Evolutionary conservation across 345 rosid species (phyloP).

Genomic region (Eucalyptus pauciflora): DNA sequence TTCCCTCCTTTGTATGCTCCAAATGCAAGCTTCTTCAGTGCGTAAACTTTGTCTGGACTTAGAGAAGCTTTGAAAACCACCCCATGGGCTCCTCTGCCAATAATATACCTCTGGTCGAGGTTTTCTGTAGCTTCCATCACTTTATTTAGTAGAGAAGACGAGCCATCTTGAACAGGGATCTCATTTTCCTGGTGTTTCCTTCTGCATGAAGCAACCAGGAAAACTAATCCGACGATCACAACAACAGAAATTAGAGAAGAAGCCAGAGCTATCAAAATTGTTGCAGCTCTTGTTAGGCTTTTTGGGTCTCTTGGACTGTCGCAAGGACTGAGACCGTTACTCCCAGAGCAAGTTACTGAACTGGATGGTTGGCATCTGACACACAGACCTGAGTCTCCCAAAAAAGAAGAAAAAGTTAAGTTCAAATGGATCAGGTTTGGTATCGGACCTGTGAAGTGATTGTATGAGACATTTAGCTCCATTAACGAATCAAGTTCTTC

Average conservation of each 20-base stretch:
- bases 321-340: conserved; percentile 22
- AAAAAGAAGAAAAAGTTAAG: conserved; percentile 37
- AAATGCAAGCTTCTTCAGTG: conserved; percentile 47
- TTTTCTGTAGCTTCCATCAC: conserved; percentile 66
- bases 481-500: conserved; percentile 20
- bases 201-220: conserved; percentile 6
- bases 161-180: conserved; percentile 29
- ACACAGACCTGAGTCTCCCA: conserved; percentile 53
- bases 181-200: conserved; percentile 19
- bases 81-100: conserved; percentile 83
- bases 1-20: conserved; percentile 30
- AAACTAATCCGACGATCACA: conserved; percentile 21
- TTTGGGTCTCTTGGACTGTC: conserved; percentile 1
- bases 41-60: conserved; percentile 30
- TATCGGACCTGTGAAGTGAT: conserved; percentile 57
- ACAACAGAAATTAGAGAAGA: conserved; percentile 10
- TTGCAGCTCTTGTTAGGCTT: conserved; percentile 15
- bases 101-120: conserved; percentile 40
- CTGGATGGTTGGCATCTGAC: conserved; percentile 21
- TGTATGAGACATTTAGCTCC: conserved; percentile 42
- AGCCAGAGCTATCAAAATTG: conserved; percentile 28
- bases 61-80: conserved; percentile 50
- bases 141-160: conserved; percentile 33
- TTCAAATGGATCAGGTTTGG: conserved; percentile 26
- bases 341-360: conserved; percentile 5